These are phyloP conservation scores for Euphorbia peplus DNA, from an alignment of 345 rosid genomes.

Conservation along the genomic window DNA sequence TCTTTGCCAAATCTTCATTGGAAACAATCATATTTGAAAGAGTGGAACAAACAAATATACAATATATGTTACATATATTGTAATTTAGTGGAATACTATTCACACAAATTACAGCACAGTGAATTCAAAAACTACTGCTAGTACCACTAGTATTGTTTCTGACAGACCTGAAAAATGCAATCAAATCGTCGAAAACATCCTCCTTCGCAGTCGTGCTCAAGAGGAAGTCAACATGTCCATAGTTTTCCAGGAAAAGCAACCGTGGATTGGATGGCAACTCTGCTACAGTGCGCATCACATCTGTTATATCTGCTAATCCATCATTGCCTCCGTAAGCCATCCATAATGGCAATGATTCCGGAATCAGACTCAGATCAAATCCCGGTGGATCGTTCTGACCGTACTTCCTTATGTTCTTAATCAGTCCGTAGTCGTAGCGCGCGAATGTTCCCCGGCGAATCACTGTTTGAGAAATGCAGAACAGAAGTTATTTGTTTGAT, in stretches of 20 bases:
- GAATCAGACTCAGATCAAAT: conserved; percentile 59
- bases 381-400: conserved; percentile 60
- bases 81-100: neutral
- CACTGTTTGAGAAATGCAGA: conserved; percentile 45
- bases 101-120: neutral
- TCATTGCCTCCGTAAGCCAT: conserved; percentile 85
- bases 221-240: conserved; percentile 12
- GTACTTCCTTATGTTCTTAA: conserved; percentile 55
- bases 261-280: conserved; percentile 55
- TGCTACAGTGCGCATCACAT: conserved; percentile 57
- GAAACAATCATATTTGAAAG: neutral
- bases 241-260: conserved; percentile 57
- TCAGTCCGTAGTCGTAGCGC: conserved; percentile 66
- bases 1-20: no score
- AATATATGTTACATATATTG: conserved; percentile 18
- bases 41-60: conserved; percentile 3
- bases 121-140: conserved; percentile 40
- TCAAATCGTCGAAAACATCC: conserved; percentile 55
- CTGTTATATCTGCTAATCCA: conserved; percentile 62
- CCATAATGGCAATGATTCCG: conserved; percentile 75
- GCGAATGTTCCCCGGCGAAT: conserved; percentile 86
- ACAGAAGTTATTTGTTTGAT: neutral
- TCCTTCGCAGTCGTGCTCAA: conserved; percentile 42
- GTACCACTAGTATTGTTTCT: conserved; percentile 22
- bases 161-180: conserved; percentile 58